Evolutionary conservation across 2,329 filamentous ascomycete species (phyloP).

Genomic region (Scedosporium dehoogii): DNA sequence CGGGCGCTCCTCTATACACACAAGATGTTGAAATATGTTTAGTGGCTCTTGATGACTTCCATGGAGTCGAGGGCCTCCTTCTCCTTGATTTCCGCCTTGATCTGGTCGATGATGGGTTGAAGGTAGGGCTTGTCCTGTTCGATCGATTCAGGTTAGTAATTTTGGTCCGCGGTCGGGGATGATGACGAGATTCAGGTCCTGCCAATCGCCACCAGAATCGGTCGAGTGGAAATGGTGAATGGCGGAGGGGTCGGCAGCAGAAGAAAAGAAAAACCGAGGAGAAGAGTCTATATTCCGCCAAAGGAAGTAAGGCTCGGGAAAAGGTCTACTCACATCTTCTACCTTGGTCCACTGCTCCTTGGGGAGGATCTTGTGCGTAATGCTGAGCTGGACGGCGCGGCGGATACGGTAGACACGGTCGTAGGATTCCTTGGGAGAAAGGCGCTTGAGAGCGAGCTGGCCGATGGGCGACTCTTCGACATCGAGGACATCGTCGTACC

Average conservation of each 20-base stretch:
- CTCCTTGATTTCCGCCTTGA: constrained; percentile 41
- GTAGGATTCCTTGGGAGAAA: constrained; percentile 82
- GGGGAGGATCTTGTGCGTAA: constrained; percentile 55
- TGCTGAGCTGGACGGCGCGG: constrained; percentile 74
- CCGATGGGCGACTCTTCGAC: constrained; percentile 84
- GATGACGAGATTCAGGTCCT: no score
- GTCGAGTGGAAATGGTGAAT: background rate
- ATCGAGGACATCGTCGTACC: constrained; percentile 83
- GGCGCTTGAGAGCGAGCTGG: constrained; percentile 80
- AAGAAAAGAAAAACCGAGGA: constrained; percentile 7
- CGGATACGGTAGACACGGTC: constrained; percentile 97
- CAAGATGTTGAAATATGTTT: constrained; percentile 12
- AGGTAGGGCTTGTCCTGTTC: constrained; percentile 44
- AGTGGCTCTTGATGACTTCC: constrained; percentile 39
- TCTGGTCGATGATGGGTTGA: constrained; percentile 38
- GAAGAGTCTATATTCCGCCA: background rate
- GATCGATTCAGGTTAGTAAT: constrained; percentile 6
- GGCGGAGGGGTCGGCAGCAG: background rate
- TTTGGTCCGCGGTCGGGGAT: no score
- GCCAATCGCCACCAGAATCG: no score
- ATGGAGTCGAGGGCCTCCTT: constrained; percentile 41
- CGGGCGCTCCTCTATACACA: background rate
- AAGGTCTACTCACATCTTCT: constrained; percentile 32
- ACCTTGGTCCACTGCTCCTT: constrained; percentile 51
- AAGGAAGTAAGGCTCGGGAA: background rate